Conservation (phyloP, 2,329 filamentous ascomycete genomes). For the Colletotrichum incanum region DNA sequence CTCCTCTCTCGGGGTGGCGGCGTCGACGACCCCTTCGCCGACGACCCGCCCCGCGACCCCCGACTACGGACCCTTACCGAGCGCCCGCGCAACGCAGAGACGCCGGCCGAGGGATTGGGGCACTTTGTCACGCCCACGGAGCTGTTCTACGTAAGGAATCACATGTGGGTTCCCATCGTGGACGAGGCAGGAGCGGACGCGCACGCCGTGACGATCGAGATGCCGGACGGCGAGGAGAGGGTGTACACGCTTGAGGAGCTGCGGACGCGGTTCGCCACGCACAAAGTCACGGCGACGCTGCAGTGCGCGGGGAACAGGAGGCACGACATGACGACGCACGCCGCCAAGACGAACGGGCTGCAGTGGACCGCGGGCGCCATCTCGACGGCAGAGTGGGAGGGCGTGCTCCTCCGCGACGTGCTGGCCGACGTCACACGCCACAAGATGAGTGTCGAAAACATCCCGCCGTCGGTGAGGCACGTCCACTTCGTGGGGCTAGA, state of each 20-base stretch:
- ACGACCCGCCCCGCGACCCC: constrained; percentile 60
- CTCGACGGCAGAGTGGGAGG: constrained; percentile 62
- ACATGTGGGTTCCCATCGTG: constrained; percentile 63
- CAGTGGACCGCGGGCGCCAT: constrained; percentile 66
- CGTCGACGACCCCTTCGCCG: constrained; percentile 62
- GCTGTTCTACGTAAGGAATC: constrained; percentile 64
- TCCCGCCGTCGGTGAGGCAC: constrained; percentile 52
- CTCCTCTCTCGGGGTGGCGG: constrained; percentile 50
- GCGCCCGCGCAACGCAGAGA: constrained; percentile 67
- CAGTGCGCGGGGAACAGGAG: constrained; percentile 66
- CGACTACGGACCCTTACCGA: constrained; percentile 57
- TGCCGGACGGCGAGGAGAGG: constrained; percentile 58
- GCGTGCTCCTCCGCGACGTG: constrained; percentile 62
- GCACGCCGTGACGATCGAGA: constrained; percentile 59
- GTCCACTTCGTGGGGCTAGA: constrained; percentile 58
- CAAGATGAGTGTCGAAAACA: constrained; percentile 30
- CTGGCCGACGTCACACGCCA: constrained; percentile 55
- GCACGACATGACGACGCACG: constrained; percentile 60
- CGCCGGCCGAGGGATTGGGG: constrained; percentile 57
- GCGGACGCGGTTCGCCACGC: constrained; percentile 59
- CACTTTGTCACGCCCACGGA: constrained; percentile 61
- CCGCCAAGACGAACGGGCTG: constrained; percentile 61
- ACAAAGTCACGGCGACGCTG: constrained; percentile 61
- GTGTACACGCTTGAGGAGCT: constrained; percentile 60
- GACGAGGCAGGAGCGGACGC: constrained; percentile 50